A percentile compares a stretch with the other conserved stretches of the same genome.
These are phyloP conservation scores for Suhomyces bribrorum DNA, from an alignment of 1,139 yeast genomes.

Conservation along the genomic window DNA sequence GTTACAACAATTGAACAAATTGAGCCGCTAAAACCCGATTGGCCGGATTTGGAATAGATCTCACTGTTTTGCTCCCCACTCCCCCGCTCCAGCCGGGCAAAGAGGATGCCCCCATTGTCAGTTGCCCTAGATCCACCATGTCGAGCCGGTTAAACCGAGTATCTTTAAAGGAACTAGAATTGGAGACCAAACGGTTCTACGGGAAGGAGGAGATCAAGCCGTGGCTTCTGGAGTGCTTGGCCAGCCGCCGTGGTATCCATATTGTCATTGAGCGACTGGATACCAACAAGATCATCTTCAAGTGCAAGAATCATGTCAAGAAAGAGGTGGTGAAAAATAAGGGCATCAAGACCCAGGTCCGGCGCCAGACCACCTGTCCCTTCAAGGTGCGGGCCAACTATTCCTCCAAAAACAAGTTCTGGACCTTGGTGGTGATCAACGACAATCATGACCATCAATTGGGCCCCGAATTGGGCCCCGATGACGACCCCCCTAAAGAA, in stretches of 20 bases:
- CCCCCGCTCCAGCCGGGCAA: background rate
- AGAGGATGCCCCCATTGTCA: background rate
- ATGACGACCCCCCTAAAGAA: background rate
- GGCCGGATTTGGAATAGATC: too few relatives aligned
- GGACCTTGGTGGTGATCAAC: conserved; percentile 64
- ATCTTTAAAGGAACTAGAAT: conserved; percentile 14
- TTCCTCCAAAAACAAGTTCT: conserved; percentile 52
- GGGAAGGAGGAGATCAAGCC: conserved; percentile 55
- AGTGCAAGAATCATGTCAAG: conserved; percentile 47
- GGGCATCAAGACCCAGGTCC: conserved; percentile 10
- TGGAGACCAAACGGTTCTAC: conserved; percentile 16
- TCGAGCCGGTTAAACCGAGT: conserved; percentile 4
- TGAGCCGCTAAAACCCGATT: background rate
- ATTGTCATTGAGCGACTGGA: conserved; percentile 74
- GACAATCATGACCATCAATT: conserved; percentile 49
- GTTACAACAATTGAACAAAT: too few relatives aligned
- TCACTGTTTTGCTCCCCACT: background rate
- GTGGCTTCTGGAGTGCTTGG: conserved; percentile 55
- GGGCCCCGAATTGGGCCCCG: background rate
- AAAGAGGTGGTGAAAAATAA: conserved; percentile 14
- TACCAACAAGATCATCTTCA: conserved; percentile 65
- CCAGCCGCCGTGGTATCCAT: conserved; percentile 53
- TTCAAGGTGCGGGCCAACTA: conserved; percentile 70
- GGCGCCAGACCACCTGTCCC: conserved; percentile 53
- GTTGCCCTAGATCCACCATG: conserved; percentile 3